Percentiles rank a stretch among this genome's conserved stretches.
phyloP scores from a whole-genome alignment of 2,329 filamentous ascomycete genomes.

The Chrysoporthe deuterocubensis region DNA sequence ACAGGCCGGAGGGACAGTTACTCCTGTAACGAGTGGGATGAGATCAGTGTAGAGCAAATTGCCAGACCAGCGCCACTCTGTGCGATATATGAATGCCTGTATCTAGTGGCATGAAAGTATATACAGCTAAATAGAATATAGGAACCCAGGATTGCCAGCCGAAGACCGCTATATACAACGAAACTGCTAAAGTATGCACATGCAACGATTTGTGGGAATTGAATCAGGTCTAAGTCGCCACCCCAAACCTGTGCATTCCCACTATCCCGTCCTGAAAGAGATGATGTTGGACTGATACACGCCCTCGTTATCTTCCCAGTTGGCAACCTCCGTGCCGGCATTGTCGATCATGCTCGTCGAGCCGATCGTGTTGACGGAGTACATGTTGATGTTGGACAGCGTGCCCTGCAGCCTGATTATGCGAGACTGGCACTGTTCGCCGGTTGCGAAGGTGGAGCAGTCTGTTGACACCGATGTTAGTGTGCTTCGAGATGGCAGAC shows the following conservation, averaged over 20 bases:
- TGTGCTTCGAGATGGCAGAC: not conserved
- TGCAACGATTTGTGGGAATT: not conserved
- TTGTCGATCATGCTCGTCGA: slow-evolving; percentile 45
- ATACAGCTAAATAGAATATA: not conserved
- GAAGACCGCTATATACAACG: not conserved
- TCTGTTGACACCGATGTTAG: slow-evolving; percentile 26
- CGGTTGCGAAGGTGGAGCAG: slow-evolving; percentile 50
- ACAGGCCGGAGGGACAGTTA: not conserved
- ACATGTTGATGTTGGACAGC: slow-evolving; percentile 41
- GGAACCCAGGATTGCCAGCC: not conserved
- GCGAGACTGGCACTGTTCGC: slow-evolving; percentile 51
- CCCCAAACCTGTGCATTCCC: too few relatives aligned
- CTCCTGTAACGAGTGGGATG: not conserved
- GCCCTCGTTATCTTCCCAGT: slow-evolving; percentile 44
- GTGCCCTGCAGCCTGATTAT: slow-evolving; percentile 42
- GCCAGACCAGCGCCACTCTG: not conserved
- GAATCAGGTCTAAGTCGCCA: not conserved
- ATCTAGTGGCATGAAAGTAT: not conserved
- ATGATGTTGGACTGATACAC: slow-evolving; percentile 44
- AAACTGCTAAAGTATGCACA: not conserved
- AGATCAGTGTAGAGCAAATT: not conserved
- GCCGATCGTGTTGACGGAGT: slow-evolving; percentile 52
- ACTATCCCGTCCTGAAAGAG: slow-evolving; percentile 37
- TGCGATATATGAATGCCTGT: not conserved
- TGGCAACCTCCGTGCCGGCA: slow-evolving; percentile 41